Base-by-base conservation (phyloP, 1,284 basidiomycete species). In the Cutaneotrichosporon arboriforme region DNA sequence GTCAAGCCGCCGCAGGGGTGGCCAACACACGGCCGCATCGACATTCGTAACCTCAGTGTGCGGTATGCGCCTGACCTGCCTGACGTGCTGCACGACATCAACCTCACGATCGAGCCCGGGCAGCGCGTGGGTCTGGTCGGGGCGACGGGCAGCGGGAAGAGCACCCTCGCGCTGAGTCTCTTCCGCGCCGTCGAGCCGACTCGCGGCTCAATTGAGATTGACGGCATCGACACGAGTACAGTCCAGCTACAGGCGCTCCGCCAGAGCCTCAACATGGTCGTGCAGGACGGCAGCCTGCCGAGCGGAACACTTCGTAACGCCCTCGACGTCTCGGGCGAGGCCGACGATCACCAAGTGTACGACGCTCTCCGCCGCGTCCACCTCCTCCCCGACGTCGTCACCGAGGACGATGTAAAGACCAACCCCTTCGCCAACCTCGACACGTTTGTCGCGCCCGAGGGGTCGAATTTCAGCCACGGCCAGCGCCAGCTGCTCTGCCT, bases 101-200 rank as follows among this genome's bases (percentile, higher is more conserved):
- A 73, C 49, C 85, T 90, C 64, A 62, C 77, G 12, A 75, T 88
- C 51, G 77, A 78, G 51, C 77, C 85, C 4, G 86, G 87, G 2
- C 82, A 88, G 68, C 87, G 89, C 73, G 83, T 90, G 55, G 87
- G 87, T 8, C 80, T 90, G 34, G 84, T 88, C 17, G 87, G 87
- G 8, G 74, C 85, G 8, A 87, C 85, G 1, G 73, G 66, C 15
- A 66, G 73, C 61, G 84, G 88, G 31, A 90, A 90, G 75, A 84
- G 83, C 49, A 88, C 87, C 1, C 72, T 91, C 12, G 77, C 90
- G 33, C 83, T 75, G 26, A 73, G 72, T 1, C 77, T 92, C 17
- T 84, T 91, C 72, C 83, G 87, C 22, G 82, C 84, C 41, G 81
- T 86, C 34, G 85, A 88, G 67, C 70, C 85, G 8, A 74, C 77